These are phyloP conservation scores for Draba incana DNA, from an alignment of 345 rosid genomes.

Conservation along the genomic window DNA sequence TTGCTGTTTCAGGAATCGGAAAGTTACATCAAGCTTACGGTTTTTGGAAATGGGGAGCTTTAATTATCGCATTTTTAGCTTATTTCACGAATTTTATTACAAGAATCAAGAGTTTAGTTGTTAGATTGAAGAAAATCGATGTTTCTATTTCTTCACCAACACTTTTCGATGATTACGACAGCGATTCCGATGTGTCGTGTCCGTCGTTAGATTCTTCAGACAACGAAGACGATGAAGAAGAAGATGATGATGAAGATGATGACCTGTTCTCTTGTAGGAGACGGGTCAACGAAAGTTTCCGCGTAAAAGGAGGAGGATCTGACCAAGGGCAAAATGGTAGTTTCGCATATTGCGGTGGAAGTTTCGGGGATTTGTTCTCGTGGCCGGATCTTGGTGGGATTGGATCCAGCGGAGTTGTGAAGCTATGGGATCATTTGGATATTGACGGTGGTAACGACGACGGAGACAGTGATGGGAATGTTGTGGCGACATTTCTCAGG, in stretches of 20 bases:
- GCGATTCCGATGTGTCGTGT: conserved; percentile 49
- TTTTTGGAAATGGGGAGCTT: conserved; percentile 86
- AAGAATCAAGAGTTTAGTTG: conserved; percentile 52
- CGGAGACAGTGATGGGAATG: conserved; percentile 37
- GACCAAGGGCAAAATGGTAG: conserved; percentile 31
- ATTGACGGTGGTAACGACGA: conserved; percentile 43
- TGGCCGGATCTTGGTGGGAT: conserved; percentile 46
- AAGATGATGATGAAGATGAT: conserved; percentile 14
- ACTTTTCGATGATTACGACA: conserved; percentile 44
- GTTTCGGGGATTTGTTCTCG: conserved; percentile 51
- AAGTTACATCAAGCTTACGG: conserved; percentile 48
- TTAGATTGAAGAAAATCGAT: conserved; percentile 45
- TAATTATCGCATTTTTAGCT: conserved; percentile 67
- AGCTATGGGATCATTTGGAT: conserved; percentile 46
- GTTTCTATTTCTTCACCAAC: conserved; percentile 33
- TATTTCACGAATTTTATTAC: conserved; percentile 57
- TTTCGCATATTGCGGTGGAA: conserved; percentile 42
- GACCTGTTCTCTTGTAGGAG: conserved; percentile 20
- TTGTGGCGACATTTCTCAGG: conserved; percentile 44
- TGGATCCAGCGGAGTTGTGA: conserved; percentile 42
- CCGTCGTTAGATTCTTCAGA: conserved; percentile 42
- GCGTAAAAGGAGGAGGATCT: conserved; percentile 46
- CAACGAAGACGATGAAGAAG: conserved; percentile 36
- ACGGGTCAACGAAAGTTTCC: conserved; percentile 47
- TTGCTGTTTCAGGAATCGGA: conserved; percentile 47